Base-by-base conservation (phyloP, 306 rosid species). In the Medicago ruthenica region DNA sequence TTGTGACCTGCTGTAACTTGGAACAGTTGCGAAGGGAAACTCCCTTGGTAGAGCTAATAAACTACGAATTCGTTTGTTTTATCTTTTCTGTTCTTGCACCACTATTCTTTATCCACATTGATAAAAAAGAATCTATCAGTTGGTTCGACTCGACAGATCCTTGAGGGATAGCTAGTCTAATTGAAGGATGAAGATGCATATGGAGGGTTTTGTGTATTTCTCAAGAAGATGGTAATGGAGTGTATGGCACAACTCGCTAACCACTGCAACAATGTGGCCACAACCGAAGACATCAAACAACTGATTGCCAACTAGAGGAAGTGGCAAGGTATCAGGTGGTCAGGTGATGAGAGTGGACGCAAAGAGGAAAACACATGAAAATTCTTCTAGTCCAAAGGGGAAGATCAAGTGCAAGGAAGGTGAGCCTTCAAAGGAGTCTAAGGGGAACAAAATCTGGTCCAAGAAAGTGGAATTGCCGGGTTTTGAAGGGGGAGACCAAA, bases 311-410 rank as follows among this genome's bases (percentile, higher is more conserved):
- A 20, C 12, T 20, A 55, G 61, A 54, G 18, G 60, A 55, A 55
- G 31, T 55, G 61, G 61, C 61, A 55, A 55, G 7, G 61, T 55
- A 55, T 55, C 61, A 55, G 27, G 60, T 54, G 24, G 60, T 54
- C 12, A 18, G 31, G 61, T 18, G 61, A 55, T 55, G 24, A 55
- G 39, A 59, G 17, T 22, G 36, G 65, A 59, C 5, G 37, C 3
- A 8, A 59, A 24, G 21, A 24, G 8, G 65, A 59, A 59, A 59
- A 24, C 16, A 24, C 4, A 59, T 12, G 65, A 24, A 59, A 59
- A 36, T 9, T 24, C 31, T 58, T 58, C 64, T 24, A 22, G 39
- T 59, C 36, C 13, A 59, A 24, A 59, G 39, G 37, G 65, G 17
- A 59, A 59, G 39, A 59, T 22, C 4, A 4, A 59, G 22, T 57